Percentiles rank a stretch among this genome's conserved stretches.
Evolutionary conservation across 306 rosid genomes (phyloP).

Genomic region (Arachis stenosperma): DNA sequence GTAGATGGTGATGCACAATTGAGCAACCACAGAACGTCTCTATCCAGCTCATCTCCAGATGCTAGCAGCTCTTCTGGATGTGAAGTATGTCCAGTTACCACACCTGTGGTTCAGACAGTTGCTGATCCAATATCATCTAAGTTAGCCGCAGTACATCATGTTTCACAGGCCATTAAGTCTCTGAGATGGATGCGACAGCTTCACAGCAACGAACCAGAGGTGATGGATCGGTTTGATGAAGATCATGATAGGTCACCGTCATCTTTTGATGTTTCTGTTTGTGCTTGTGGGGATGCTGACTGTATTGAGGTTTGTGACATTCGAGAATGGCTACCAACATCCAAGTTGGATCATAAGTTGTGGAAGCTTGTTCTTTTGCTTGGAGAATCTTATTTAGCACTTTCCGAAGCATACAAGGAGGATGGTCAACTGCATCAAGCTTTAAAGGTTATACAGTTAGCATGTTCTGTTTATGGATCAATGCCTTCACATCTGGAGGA

Average conservation of each 20-base stretch:
- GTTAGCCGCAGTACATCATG: constrained; percentile 95
- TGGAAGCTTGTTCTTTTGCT: constrained; percentile 98
- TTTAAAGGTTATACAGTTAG: constrained; percentile 84
- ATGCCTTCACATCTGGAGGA: constrained; percentile 95
- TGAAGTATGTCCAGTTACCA: constrained; percentile 59
- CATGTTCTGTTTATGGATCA: constrained; percentile 93
- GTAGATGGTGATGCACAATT: constrained; percentile 45
- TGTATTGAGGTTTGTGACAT: constrained; percentile 98
- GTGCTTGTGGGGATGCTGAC: constrained; percentile 96
- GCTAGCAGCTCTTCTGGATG: constrained; percentile 49
- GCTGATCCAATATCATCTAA: constrained; percentile 93
- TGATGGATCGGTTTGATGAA: constrained; percentile 53
- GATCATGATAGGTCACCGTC: constrained; percentile 54
- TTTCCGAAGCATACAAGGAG: constrained; percentile 86
- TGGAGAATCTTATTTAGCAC: constrained; percentile 95
- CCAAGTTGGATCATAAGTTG: constrained; percentile 83
- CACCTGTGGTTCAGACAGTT: constrained; percentile 76
- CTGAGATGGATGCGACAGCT: constrained; percentile 92
- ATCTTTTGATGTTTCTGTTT: constrained; percentile 66
- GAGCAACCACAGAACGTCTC: constrained; percentile 46
- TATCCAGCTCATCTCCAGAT: constrained; percentile 41
- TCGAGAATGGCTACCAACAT: constrained; percentile 93
- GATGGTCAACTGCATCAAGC: constrained; percentile 84
- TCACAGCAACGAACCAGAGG: constrained; percentile 70
- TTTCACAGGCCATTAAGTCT: constrained; percentile 97